Percentiles rank a stretch among this genome's conserved stretches.
phyloP scores from a whole-genome alignment of 805 yeast species.

The Zygoascus flipseniorum region DNA sequence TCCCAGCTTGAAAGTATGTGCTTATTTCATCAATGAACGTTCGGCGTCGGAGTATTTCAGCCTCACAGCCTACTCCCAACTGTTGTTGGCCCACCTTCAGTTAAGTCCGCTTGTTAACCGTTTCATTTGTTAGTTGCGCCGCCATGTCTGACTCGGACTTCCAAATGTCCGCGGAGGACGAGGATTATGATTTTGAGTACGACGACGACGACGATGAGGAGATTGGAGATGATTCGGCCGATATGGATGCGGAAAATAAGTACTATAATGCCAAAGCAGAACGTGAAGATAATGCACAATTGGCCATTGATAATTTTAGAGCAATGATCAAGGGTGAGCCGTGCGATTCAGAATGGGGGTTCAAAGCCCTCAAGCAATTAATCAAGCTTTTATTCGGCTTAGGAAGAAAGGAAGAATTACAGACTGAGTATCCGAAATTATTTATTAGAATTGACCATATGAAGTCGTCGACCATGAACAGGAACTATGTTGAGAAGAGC shows the following conservation, averaged over 20 bases:
- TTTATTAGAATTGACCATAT: slow-evolving; percentile 14
- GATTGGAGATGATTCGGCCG: slow-evolving; percentile 14
- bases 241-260: slow-evolving; percentile 20
- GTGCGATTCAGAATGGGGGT: slow-evolving; percentile 23
- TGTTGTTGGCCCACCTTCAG: no score
- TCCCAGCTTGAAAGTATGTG: no score
- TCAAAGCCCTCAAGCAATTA: slow-evolving; percentile 29
- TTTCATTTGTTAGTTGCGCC: background rate
- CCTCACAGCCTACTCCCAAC: background rate
- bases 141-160: slow-evolving; percentile 19
- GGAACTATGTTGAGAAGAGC: slow-evolving; percentile 30
- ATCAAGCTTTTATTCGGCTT: slow-evolving; percentile 25
- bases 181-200: slow-evolving; percentile 31
- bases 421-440: slow-evolving; percentile 15
- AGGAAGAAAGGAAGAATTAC: slow-evolving; percentile 15
- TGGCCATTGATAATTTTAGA: slow-evolving; percentile 25
- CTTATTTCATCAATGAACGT: background rate
- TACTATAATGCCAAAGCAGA: slow-evolving; percentile 32
- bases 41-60: background rate
- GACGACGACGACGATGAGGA: slow-evolving; percentile 30
- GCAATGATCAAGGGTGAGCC: slow-evolving; percentile 20
- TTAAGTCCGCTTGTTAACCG: no score
- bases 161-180: slow-evolving; percentile 33
- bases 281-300: slow-evolving; percentile 27
- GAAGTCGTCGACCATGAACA: slow-evolving; percentile 17